A percentile compares a stretch with the other conserved stretches of the same genome.
Conservation (phyloP, 1,284 basidiomycete genomes). For the Chondrostereum purpureum region DNA sequence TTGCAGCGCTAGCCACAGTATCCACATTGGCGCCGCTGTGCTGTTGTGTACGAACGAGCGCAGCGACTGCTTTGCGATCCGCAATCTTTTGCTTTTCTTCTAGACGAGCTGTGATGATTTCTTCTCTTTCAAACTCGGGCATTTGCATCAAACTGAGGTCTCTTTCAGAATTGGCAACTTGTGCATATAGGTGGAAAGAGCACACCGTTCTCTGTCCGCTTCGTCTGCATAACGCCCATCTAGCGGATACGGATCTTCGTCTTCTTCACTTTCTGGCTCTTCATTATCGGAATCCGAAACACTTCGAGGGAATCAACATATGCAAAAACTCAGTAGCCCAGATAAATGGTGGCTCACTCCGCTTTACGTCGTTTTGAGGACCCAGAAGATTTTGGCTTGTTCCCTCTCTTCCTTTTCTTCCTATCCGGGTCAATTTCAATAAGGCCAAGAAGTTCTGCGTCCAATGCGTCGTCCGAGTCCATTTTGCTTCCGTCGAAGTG, state of each 20-base stretch:
- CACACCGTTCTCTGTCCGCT: conserved; percentile 74
- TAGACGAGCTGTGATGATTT: conserved; percentile 70
- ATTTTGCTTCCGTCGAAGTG: too few species aligned
- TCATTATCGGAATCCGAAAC: conserved; percentile 44
- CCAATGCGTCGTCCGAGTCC: background rate
- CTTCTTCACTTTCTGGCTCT: conserved; percentile 49
- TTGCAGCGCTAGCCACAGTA: conserved; percentile 64
- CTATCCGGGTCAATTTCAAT: conserved; percentile 31
- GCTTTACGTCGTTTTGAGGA: conserved; percentile 34
- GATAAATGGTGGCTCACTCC: conserved; percentile 30
- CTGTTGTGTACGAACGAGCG: conserved; percentile 66
- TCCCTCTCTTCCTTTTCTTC: conserved; percentile 29
- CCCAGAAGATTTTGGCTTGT: conserved; percentile 23
- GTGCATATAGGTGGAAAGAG: conserved; percentile 16
- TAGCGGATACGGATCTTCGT: conserved; percentile 75
- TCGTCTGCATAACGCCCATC: conserved; percentile 88
- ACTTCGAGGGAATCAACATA: conserved; percentile 11
- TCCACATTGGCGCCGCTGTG: conserved; percentile 45
- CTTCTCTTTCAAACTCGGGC: conserved; percentile 86
- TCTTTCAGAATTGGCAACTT: conserved; percentile 8
- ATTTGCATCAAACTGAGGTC: conserved; percentile 56
- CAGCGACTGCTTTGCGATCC: conserved; percentile 70
- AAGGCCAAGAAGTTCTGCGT: conserved; percentile 28
- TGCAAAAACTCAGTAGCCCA: conserved; percentile 12
- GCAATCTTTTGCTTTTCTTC: conserved; percentile 77